A percentile compares a stretch with the other conserved stretches of the same genome.
Conservation (phyloP, 805 yeast genomes). For the Brettanomyces bruxellensis region DNA sequence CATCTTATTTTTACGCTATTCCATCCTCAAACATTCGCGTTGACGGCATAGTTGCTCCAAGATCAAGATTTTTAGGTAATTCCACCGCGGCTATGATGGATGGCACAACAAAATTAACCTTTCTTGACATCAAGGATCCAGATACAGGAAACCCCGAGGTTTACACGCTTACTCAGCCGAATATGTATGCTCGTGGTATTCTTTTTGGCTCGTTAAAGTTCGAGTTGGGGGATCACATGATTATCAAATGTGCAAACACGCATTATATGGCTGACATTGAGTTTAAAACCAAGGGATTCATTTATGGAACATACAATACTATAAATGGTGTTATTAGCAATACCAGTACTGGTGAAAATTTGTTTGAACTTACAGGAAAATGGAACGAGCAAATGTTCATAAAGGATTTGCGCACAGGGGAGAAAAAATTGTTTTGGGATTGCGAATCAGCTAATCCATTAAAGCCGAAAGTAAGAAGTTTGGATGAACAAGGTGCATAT, state of each 20-base stretch:
- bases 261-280: constrained; percentile 73
- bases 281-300: constrained; percentile 90
- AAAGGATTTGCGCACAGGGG: constrained; percentile 35
- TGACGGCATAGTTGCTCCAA: constrained; percentile 85
- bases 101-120: constrained; percentile 66
- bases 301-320: constrained; percentile 85
- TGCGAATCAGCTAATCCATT: constrained; percentile 43
- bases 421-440: constrained; percentile 46
- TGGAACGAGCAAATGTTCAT: constrained; percentile 86
- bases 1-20: constrained; percentile 80
- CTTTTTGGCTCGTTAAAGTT: constrained; percentile 82
- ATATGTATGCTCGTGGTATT: constrained; percentile 90
- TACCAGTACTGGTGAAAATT: constrained; percentile 37
- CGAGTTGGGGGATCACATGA: constrained; percentile 88
- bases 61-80: constrained; percentile 84
- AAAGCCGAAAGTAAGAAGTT: constrained; percentile 66
- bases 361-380: constrained; percentile 73
- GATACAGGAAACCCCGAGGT: constrained; percentile 44
- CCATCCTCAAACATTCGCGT: constrained; percentile 77
- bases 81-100: constrained; percentile 98
- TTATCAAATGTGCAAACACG: constrained; percentile 52
- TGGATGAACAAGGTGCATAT: constrained; percentile 67
- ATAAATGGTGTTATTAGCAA: constrained; percentile 67
- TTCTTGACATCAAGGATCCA: constrained; percentile 48
- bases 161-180: constrained; percentile 88